These are phyloP conservation scores for Talaromyces liani DNA, from an alignment of 495 filamentous ascomycete genomes.

Conservation along the genomic window DNA sequence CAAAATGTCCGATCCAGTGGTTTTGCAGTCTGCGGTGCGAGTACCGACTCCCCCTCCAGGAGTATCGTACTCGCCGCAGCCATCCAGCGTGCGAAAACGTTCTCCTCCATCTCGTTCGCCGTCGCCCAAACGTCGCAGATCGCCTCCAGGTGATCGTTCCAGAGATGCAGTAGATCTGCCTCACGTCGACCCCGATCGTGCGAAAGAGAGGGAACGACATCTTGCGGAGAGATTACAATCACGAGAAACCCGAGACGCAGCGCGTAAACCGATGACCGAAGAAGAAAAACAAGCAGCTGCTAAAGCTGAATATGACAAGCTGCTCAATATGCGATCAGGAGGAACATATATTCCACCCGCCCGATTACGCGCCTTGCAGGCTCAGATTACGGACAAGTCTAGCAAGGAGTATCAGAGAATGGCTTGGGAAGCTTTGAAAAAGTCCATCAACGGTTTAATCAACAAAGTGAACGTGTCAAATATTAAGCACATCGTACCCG, in stretches of 20 bases:
- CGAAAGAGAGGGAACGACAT: constrained; percentile 54
- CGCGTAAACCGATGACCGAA: constrained; percentile 59
- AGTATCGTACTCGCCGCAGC: constrained; percentile 35
- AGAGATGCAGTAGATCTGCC: constrained; percentile 32
- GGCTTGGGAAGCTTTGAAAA: constrained; percentile 98
- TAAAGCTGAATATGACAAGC: constrained; percentile 86
- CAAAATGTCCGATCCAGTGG: constrained; percentile 39
- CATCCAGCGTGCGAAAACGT: constrained; percentile 50
- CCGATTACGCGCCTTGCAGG: constrained; percentile 81
- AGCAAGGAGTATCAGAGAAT: constrained; percentile 98
- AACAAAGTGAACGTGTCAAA: constrained; percentile 98
- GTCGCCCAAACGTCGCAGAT: constrained; percentile 54
- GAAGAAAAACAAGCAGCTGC: constrained; percentile 77
- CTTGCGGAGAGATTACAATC: constrained; percentile 52
- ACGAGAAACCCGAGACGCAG: constrained; percentile 42
- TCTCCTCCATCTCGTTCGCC: constrained; percentile 57
- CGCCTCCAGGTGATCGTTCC: constrained; percentile 41
- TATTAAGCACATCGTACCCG: constrained; percentile 94
- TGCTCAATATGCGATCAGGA: constrained; percentile 83
- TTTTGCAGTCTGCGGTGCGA: constrained; percentile 60
- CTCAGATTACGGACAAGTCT: constrained; percentile 91
- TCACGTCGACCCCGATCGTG: constrained; percentile 47
- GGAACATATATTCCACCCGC: constrained; percentile 95
- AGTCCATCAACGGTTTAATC: constrained; percentile 95
- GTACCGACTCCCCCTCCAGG: constrained; percentile 58